Base-by-base conservation (phyloP, 2,329 filamentous ascomycete genomes). In the Penicillium oxalicum region DNA sequence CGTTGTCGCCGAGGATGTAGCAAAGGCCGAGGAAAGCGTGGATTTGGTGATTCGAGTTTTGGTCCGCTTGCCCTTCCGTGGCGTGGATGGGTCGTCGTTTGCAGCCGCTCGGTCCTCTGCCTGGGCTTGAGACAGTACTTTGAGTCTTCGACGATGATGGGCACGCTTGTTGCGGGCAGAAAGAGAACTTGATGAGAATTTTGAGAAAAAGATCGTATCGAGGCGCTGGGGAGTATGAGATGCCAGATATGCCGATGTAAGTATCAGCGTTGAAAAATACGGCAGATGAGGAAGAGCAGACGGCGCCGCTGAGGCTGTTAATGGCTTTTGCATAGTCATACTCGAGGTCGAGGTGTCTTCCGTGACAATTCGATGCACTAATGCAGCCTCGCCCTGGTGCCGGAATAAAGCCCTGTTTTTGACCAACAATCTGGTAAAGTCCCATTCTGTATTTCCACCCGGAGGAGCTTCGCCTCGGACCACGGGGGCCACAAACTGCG, bases 371-470 rank as follows among this genome's bases (percentile, higher is more conserved):
- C 60, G 67, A 58, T 74, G 67, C 25, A 72, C 65, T 24, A 77
- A 62, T 26, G 70, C 64, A 4, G 63, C 61, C 59, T 76, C 74
- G 32, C 71, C 72, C 49, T 73, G 70, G 12, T 69, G 63, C 40
- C 74, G 70, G 58, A 76, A 75, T 35, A 77, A 58, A 6, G 63
- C 56, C 45, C 74, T 64, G 51, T 74, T 74, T 41, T 64, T 68
- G n/a, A 76, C 83, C 48, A 97, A 78, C 6, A 98, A 75, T 53
- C 87, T 85, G 11, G 87, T 84, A 69, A 96, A 96, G 61, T 96
- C 89, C 59, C 86, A 84, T 8, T 86, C 82, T 1, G 86, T 7
- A 34, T 52, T 61, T 26, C 57, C 55, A 4, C 69, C 69, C 4
- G 68, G 70, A 1, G 71, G 65, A 0, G 54, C 47, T 50, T 86